Percentiles rank a stretch among this genome's conserved stretches.
These are phyloP conservation scores for Zhuliangozyma blackwelliae DNA, from an alignment of 1,139 yeast genomes.

Conservation along the genomic window DNA sequence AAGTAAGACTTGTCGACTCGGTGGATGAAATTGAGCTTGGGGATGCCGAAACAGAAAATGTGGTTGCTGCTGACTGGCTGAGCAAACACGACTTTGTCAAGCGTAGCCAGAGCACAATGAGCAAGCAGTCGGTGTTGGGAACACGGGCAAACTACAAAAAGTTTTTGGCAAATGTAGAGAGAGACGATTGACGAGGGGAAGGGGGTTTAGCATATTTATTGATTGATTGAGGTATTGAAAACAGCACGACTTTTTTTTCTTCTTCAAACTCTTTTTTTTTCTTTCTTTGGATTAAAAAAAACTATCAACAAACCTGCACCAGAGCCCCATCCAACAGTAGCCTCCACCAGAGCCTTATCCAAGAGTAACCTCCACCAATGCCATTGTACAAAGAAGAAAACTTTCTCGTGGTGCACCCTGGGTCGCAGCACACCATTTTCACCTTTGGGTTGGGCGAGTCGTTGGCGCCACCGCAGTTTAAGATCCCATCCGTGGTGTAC, in stretches of 20 bases:
- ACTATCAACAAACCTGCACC: too few relatives aligned
- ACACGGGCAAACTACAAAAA: slow-evolving; percentile 37
- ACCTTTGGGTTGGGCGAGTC: slow-evolving; percentile 81
- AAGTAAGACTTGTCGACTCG: slow-evolving; percentile 24
- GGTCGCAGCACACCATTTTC: slow-evolving; percentile 70
- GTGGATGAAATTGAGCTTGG: slow-evolving; percentile 8
- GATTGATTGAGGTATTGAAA: too few relatives aligned
- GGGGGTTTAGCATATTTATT: too few relatives aligned
- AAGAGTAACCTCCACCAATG: slow-evolving; percentile 24
- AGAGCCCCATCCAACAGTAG: too few relatives aligned
- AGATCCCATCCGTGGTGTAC: slow-evolving; percentile 74
- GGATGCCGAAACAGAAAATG: neutral
- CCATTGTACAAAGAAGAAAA: slow-evolving; percentile 61
- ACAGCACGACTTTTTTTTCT: too few relatives aligned
- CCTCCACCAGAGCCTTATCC: too few relatives aligned
- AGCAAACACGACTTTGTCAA: slow-evolving; percentile 5
- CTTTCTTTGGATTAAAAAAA: too few relatives aligned
- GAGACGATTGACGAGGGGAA: slow-evolving; percentile 11
- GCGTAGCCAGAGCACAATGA: slow-evolving; percentile 29
- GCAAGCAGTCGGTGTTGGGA: slow-evolving; percentile 35
- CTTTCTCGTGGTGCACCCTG: slow-evolving; percentile 70
- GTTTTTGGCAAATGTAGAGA: slow-evolving; percentile 33
- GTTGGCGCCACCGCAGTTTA: slow-evolving; percentile 69
- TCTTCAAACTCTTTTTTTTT: too few relatives aligned
- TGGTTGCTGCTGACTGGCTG: neutral